phyloP scores from a whole-genome alignment of 805 yeast genomes.

The Nakazawaea ambrosiae region DNA sequence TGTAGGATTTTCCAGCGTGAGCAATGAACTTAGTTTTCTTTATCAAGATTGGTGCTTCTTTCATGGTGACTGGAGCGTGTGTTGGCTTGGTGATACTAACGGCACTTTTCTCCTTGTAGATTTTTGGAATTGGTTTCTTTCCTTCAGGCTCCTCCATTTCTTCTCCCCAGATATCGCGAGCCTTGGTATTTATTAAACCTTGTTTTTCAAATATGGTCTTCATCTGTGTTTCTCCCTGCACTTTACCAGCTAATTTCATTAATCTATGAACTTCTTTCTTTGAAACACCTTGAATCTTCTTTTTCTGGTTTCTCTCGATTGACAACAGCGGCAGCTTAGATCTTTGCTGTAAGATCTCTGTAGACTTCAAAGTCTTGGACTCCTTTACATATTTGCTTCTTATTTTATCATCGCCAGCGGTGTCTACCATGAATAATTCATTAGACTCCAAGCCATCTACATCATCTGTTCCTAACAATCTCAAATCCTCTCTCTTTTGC shows the following conservation, averaged over 20 bases:
- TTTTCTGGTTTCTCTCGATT: conserved; percentile 29
- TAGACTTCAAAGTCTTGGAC: conserved; percentile 28
- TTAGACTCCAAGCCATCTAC: conserved; percentile 31
- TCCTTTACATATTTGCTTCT: conserved; percentile 32
- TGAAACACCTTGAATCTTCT: conserved; percentile 52
- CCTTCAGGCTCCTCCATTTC: conserved; percentile 19
- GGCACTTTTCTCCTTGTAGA: conserved; percentile 23
- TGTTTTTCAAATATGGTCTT: conserved; percentile 53
- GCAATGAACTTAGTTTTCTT: conserved; percentile 48
- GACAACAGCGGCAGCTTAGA: conserved; percentile 70
- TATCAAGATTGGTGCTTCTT: conserved; percentile 44
- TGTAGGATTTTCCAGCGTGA: conserved; percentile 87
- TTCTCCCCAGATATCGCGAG: conserved; percentile 68
- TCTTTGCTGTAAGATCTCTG: conserved; percentile 62
- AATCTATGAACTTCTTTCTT: conserved; percentile 57
- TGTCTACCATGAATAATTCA: conserved; percentile 60
- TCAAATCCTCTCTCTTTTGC: conserved; percentile 54
- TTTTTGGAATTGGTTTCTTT: conserved; percentile 28
- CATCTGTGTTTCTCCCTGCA: conserved; percentile 43
- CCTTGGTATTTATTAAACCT: conserved; percentile 47
- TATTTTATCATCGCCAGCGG: conserved; percentile 47
- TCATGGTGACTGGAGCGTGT: conserved; percentile 47
- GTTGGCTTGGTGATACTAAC: conserved; percentile 46
- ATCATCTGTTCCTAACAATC: conserved; percentile 41
- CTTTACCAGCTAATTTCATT: conserved; percentile 73